Evolutionary conservation across 345 rosid genomes (phyloP), one percentile per base, ranked within the genome.

Genomic region (Camelina laxa): DNA sequence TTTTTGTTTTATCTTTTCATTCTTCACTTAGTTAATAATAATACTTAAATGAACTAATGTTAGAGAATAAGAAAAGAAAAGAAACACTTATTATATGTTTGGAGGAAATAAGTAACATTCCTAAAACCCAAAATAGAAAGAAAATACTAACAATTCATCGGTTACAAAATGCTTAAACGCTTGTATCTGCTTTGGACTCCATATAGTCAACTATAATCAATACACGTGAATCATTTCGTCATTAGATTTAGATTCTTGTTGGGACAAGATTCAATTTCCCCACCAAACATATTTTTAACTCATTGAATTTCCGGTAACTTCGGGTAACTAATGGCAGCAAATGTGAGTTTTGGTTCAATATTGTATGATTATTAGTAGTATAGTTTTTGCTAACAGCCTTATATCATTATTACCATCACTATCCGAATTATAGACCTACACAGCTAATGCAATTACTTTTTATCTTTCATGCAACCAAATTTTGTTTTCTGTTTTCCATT

Each of bases 241-340:
- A 53, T 0, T 62, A 17, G 69, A 72, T 22, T 62, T 33, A 31
- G 6, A 33, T 33, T 33, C 8, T 31, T 73, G 77, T 64, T 54
- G 77, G 8, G 55, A 73, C 57, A 55, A 64, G 62, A 54, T 36
- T 62, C 76, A 49, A 62, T 63, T 63, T 33, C 36, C 54, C 76
- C 70, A 73, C 76, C 67, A 54, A 62, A 73, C 56, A 42, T 55
- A 10, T 11, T 64, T 54, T 21, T 19, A 19, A 41, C 30, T 51
- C 45, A 72, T 30, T 72, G n/a, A 51, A 53, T 12, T 39, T 73
- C 27, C 30, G n/a, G 20, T 45, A 63, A 63, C 39, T 72, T 19
- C 12, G 22, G 55, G 22, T 72, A 7, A 24, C 9, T 33, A 17
- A 62, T 51, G 16, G 42, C 53, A 27, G 63, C 22, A 53, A 53